These are phyloP conservation scores for Chlorencoelia australis DNA, from an alignment of 2,329 filamentous ascomycete species.

Conservation along the genomic window DNA sequence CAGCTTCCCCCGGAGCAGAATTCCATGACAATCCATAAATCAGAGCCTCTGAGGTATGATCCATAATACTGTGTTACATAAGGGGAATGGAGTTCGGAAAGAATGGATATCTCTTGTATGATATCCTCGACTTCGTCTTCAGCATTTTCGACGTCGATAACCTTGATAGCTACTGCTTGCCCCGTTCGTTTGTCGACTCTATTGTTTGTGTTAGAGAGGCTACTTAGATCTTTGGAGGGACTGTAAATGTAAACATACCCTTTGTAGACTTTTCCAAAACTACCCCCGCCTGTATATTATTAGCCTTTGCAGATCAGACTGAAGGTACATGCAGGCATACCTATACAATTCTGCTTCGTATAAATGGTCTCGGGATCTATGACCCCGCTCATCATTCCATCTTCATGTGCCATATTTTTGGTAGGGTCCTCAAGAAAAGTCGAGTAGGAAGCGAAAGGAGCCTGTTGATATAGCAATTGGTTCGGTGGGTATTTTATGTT, in stretches of 20 bases:
- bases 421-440: too few relatives aligned
- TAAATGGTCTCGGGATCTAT: conserved; percentile 86
- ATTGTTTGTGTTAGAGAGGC: too few relatives aligned
- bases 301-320: conserved; percentile 15
- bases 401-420: conserved; percentile 26
- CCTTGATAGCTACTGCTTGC: conserved; percentile 91
- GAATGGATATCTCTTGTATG: conserved; percentile 95
- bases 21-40: conserved; percentile 99
- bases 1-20: conserved; percentile 96
- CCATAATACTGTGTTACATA: conserved; percentile 98
- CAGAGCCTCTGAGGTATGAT: conserved; percentile 89
- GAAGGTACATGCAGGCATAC: conserved; percentile 34
- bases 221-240: too few relatives aligned
- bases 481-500: too few relatives aligned
- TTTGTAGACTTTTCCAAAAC: conserved; percentile 98
- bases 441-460: too few relatives aligned
- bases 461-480: too few relatives aligned
- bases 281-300: conserved; percentile 64
- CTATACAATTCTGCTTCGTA: conserved; percentile 85
- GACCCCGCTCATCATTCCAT: conserved; percentile 34
- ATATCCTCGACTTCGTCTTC: conserved; percentile 99
- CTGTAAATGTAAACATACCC: conserved; percentile 46
- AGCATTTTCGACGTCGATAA: conserved; percentile 97
- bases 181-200: conserved; percentile 90
- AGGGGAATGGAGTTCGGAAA: conserved; percentile 89